Base-by-base conservation (phyloP, 371 early-diverging fungal species). In the Choanephora cucurbitarum region DNA sequence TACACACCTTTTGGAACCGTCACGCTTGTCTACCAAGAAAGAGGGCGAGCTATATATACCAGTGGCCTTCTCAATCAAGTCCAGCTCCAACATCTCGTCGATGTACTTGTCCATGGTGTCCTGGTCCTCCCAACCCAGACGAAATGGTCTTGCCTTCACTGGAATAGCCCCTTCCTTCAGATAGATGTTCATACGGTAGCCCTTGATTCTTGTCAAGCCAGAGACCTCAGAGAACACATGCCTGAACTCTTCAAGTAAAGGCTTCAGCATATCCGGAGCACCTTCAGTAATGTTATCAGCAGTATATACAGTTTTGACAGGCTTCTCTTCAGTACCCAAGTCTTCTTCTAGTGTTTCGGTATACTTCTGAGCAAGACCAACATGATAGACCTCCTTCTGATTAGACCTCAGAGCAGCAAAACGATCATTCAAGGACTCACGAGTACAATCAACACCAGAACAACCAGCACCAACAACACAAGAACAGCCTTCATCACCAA, bases 11-110 rank as follows among this genome's bases (percentile, higher is more conserved):
- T 82, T 23, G 0, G 58, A 22, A 7, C 79, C 80, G 52, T 80
- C 69, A 10, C 69, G 59, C 54, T 87, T 84, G 4, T 64, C 61
- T 0, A 79, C 81, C 55, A 81, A 76, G 15, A 80, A 64, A 1
- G 66, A 49, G 1, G 85, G 84, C 1, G 79, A 55, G 10, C 61
- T 49, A 57, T 44, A 72, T 3, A 33, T 14, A 4, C 71, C 67
- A 13, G 49, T 49, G 0, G 57, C 54, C 0, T 62, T 55, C 13
- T 54, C 32, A 21, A 70, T 67, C 0, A 65, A 33, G 1, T 55
- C 62, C 2, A 62, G 44, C 0, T 51, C 55, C 14, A 69, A 31
- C 34, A 61, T 31, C 15, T 63, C 54, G 0, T 55, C 22, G 0
- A 69, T 6, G 0, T 56, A 43, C 1, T 17, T 1, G 13, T 44